Evolutionary conservation across 2,329 filamentous ascomycete species (phyloP).

Genomic region (Dactylellina haptotyla): DNA sequence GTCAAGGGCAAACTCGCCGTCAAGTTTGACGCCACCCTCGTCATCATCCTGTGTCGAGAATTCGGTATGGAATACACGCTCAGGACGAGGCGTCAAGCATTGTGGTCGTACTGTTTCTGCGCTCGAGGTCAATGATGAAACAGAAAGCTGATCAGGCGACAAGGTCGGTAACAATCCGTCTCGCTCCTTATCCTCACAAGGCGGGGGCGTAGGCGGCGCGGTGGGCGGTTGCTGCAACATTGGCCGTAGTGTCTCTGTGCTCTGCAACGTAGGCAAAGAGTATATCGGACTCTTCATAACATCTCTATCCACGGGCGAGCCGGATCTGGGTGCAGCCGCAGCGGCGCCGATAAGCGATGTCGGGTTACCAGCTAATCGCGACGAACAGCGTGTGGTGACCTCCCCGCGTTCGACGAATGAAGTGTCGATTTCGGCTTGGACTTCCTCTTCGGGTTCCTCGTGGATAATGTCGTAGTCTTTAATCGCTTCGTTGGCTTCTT

Average conservation of each 20-base stretch:
- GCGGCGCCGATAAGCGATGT: slow-evolving; percentile 22
- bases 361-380: slow-evolving; percentile 25
- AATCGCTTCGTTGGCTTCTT: slow-evolving; percentile 53
- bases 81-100: slow-evolving; percentile 21
- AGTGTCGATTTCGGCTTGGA: neutral
- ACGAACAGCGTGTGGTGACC: slow-evolving; percentile 43
- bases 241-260: slow-evolving; percentile 32
- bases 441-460: slow-evolving; percentile 42
- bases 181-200: slow-evolving; percentile 11
- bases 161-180: slow-evolving; percentile 10
- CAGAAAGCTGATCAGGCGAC: slow-evolving; percentile 42
- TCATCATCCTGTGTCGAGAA: neutral
- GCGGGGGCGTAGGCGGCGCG: slow-evolving; percentile 48
- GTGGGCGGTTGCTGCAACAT: slow-evolving; percentile 50
- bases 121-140: slow-evolving; percentile 46
- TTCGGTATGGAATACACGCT: slow-evolving; percentile 14
- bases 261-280: slow-evolving; percentile 20
- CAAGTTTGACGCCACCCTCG: slow-evolving; percentile 2
- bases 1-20: neutral
- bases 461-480: slow-evolving; percentile 47
- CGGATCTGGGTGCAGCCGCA: neutral
- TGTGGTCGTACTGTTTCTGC: slow-evolving; percentile 34
- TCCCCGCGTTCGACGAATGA: slow-evolving; percentile 36
- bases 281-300: slow-evolving; percentile 18
- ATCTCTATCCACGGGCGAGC: slow-evolving; percentile 12